A percentile compares a stretch with the other conserved stretches of the same genome.
Evolutionary conservation across 352 stramenopile species (phyloP).

Genomic region (Globisporangium megalacanthum): DNA sequence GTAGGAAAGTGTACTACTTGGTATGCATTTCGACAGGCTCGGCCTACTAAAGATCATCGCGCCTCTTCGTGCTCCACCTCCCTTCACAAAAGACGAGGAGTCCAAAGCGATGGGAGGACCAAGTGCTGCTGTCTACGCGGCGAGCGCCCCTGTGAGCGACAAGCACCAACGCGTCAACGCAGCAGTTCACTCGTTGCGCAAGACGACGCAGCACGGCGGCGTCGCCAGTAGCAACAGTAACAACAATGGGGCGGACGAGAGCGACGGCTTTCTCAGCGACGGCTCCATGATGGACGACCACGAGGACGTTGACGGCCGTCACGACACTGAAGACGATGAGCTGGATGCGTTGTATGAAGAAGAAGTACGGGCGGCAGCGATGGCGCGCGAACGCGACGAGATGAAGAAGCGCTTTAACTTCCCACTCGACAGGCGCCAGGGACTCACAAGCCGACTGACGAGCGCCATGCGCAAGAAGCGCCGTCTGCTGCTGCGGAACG

Average conservation of each 20-base stretch:
- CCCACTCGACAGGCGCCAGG: conserved; percentile 30
- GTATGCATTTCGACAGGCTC: not conserved
- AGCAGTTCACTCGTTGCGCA: conserved; percentile 17
- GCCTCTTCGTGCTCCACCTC: not conserved
- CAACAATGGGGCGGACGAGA: not conserved
- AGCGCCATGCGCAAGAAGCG: conserved; percentile 53
- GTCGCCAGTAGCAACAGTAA: not conserved
- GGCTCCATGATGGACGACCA: conserved; percentile 1
- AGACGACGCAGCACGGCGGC: conserved; percentile 15
- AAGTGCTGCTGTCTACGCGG: conserved; percentile 4
- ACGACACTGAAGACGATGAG: conserved; percentile 22
- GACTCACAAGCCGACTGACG: conserved; percentile 30
- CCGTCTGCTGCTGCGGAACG: conserved; percentile 53
- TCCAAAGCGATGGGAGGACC: conserved; percentile 5
- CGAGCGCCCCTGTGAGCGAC: not conserved
- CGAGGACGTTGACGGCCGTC: not conserved
- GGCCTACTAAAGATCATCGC: not conserved
- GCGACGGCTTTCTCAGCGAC: conserved; percentile 8
- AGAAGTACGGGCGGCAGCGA: conserved; percentile 23
- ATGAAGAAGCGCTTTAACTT: conserved; percentile 46
- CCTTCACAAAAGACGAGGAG: not conserved
- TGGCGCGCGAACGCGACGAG: conserved; percentile 32
- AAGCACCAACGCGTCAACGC: conserved; percentile 8
- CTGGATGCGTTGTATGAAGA: conserved; percentile 26
- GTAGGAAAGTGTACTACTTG: not conserved